Conservation (phyloP, 257 asterid species). For the Handroanthus guayacan region DNA sequence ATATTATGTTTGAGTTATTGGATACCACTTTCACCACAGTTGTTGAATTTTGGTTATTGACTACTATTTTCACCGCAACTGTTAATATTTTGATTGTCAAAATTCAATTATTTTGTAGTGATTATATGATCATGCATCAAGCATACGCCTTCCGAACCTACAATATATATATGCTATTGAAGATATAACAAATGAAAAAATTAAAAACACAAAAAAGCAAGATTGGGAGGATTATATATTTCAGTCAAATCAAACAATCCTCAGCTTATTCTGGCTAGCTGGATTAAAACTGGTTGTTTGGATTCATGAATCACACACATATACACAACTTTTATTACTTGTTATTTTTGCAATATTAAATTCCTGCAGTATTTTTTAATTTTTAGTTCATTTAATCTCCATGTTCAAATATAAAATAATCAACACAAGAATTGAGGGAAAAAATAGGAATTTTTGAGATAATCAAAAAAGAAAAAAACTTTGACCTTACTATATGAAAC, state of each 20-base stretch:
- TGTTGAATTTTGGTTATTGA: no score
- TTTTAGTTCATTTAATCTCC: not conserved
- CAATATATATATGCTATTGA: no score
- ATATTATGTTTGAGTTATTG: no score
- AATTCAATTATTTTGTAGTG: no score
- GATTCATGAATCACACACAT: conserved; percentile 30
- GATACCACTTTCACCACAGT: no score
- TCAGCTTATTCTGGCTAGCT: conserved; percentile 23
- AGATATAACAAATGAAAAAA: no score
- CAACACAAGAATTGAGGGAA: not conserved
- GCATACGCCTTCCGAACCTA: no score
- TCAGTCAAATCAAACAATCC: not conserved
- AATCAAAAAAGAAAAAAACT: not conserved
- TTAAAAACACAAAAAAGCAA: not conserved
- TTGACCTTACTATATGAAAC: not conserved
- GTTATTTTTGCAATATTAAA: not conserved
- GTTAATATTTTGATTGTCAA: no score
- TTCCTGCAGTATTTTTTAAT: not conserved
- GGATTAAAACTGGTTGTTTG: conserved; percentile 16
- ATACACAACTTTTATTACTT: not conserved
- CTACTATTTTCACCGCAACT: no score
- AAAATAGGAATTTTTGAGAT: not conserved
- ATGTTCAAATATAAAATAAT: not conserved
- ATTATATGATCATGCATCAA: no score
- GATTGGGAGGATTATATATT: not conserved